Evolutionary conservation across 495 filamentous ascomycete species (phyloP).

Genomic region (Aspergillus steynii): DNA sequence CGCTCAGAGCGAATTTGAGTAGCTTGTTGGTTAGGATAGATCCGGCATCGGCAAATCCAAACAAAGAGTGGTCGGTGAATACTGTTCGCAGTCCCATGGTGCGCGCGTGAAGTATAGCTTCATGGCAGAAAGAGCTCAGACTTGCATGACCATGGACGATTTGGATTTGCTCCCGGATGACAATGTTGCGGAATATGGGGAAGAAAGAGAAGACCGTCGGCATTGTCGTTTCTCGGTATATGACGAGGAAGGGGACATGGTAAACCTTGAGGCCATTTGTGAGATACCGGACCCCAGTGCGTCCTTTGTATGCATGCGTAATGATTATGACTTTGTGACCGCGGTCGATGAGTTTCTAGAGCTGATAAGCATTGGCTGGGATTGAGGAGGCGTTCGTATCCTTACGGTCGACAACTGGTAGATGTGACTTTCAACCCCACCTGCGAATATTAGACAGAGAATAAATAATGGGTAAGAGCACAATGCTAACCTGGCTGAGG

Average conservation of each 20-base stretch:
- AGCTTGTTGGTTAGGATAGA: slow-evolving; percentile 97
- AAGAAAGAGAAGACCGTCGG: slow-evolving; percentile 99
- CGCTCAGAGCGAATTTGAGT: slow-evolving; percentile 91
- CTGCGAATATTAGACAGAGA: slow-evolving; percentile 36
- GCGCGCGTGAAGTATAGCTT: slow-evolving; percentile 90
- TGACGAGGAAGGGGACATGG: slow-evolving; percentile 92
- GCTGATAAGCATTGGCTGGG: slow-evolving; percentile 17
- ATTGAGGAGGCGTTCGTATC: not conserved
- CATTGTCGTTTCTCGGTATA: slow-evolving; percentile 93
- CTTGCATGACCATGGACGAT: slow-evolving; percentile 97
- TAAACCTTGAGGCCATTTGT: slow-evolving; percentile 99
- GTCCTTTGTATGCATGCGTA: slow-evolving; percentile 91
- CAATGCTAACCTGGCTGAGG: slow-evolving; percentile 73
- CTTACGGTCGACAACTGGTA: slow-evolving; percentile 84
- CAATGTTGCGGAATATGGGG: slow-evolving; percentile 92
- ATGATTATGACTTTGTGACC: slow-evolving; percentile 98
- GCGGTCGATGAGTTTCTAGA: slow-evolving; percentile 84
- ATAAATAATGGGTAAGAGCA: too few species aligned
- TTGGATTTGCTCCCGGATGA: slow-evolving; percentile 89
- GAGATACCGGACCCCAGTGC: slow-evolving; percentile 92
- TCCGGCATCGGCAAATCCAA: slow-evolving; percentile 94
- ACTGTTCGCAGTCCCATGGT: slow-evolving; percentile 96
- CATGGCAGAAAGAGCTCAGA: slow-evolving; percentile 87
- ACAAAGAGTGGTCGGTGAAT: slow-evolving; percentile 97
- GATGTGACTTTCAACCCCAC: slow-evolving; percentile 96